Base-by-base conservation (phyloP, 2,329 filamentous ascomycete genomes). In the Colletotrichum camelliae region DNA sequence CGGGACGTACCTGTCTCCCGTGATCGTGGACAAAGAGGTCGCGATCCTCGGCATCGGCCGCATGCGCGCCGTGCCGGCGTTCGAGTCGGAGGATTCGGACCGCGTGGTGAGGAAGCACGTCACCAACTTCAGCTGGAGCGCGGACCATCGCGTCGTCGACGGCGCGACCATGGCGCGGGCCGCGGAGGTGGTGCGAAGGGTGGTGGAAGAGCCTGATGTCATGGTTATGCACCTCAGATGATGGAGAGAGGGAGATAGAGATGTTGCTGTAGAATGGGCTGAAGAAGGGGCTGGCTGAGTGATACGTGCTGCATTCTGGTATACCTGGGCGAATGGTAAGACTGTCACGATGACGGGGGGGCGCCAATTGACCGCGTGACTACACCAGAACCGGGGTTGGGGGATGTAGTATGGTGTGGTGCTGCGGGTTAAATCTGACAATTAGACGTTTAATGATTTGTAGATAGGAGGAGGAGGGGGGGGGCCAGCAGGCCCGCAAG, bases 101-200 rank as follows among this genome's bases (percentile, higher is more conserved):
- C 82, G 85, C 35, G 87, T 98, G 15, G 89, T 96, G 15, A 92
- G 91, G 85, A 94, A 92, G 83, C 93, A 97, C 81, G 90, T 97
- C 77, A 93, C 94, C 83, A 96, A 97, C 82, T 95, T 98, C 80
- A 98, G 96, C 85, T 98, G 96, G 96, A 96, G 95, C 83, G 96
- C 96, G 7, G 96, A 98, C 85, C 97, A 99, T 85, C 89, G 97
- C 24, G 94, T 98, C 70, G 93, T 98, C 62, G 97, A 99, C 85
- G 97, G 97, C 3, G 96, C 96, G 62, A 98, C 96, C 76, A 95
- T 98, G 91, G 97, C 97, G 24, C 91, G 96, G 79, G 96, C 96
- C 83, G 96, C 95, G 15, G 95, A 96, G 80, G 90, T 94, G 77
- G 94, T 98, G 27, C 92, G 93, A 80, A 88, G 89, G 67, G 92